Conservation (phyloP, 768 basidiomycete species). For the Lepiota venenata region DNA sequence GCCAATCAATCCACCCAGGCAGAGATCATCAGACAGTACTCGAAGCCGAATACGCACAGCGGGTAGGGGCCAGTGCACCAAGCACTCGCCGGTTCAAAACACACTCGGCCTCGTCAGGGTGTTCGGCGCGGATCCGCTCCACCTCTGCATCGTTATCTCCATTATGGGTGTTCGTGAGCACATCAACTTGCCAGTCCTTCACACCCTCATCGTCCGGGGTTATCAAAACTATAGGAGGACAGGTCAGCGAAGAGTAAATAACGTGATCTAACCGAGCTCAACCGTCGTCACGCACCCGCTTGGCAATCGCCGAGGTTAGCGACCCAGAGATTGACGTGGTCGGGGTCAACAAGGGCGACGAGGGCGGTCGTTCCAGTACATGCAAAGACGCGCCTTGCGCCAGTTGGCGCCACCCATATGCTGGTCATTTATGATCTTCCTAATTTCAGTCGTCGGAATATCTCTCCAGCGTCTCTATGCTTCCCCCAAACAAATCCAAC, state of each 20-base stretch:
- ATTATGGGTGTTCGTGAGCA: constrained; percentile 67
- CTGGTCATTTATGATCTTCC: constrained; percentile 62
- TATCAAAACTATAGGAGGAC: constrained; percentile 4
- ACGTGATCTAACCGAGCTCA: constrained; percentile 12
- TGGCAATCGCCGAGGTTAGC: constrained; percentile 82
- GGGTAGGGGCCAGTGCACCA: constrained; percentile 73
- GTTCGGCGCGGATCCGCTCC: constrained; percentile 56
- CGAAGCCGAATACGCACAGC: constrained; percentile 48
- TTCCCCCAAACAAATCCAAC: constrained; percentile 57
- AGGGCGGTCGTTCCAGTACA: constrained; percentile 81
- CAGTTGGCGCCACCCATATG: constrained; percentile 55
- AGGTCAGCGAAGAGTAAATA: constrained; percentile 2
- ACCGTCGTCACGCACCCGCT: constrained; percentile 48
- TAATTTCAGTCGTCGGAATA: constrained; percentile 57
- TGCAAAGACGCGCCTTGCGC: constrained; percentile 63
- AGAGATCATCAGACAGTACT: constrained; percentile 13
- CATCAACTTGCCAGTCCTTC: constrained; percentile 56
- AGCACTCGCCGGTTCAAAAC: constrained; percentile 65
- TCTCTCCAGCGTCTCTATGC: constrained; percentile 40
- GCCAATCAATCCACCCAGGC: constrained; percentile 8
- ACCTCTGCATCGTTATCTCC: constrained; percentile 67
- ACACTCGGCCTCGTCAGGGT: constrained; percentile 70
- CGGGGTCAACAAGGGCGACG: constrained; percentile 68
- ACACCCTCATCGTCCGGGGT: constrained; percentile 24
- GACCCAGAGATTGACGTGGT: constrained; percentile 68